Evolutionary conservation across 441 rosid species (phyloP), one percentile per base, ranked within the genome.

Genomic region (Populus hybrid): DNA sequence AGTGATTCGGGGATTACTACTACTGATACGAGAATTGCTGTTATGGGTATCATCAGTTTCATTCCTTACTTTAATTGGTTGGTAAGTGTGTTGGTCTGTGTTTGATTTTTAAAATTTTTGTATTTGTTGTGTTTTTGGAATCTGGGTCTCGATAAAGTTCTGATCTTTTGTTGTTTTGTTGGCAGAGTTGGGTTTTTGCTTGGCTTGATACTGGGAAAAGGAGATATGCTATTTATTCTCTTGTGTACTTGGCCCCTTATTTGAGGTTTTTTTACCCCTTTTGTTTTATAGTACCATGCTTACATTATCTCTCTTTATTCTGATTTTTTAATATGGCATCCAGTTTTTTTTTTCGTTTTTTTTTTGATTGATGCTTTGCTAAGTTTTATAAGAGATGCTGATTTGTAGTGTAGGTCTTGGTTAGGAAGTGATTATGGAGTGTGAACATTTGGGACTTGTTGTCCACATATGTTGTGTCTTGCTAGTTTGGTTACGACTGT

Each of bases 21-120:
- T 20, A 89, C 93, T 3, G 99, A 94, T 82, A 80, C 90, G 78
- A 90, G 97, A 86, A 78, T 92, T 72, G 89, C 94, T 2, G 98
- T 86, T 16, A 96, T 94, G 97, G 97, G 94, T 77, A 87, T 96
- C 85, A 88, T 96, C 77, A 90, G 94, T 81, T 90, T 96, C 84
- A 90, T 96, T 67, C 99, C 99, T 53, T 94, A 84, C 90, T 94
- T 96, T 82, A 92, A 96, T 86, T 96, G 99, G 99, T 93, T 96
- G 97, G 99, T 91, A 30, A 63, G 82, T 1, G 61, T 16, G 3
- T 12, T 8, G 32, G 32, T 24, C 67, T 32, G 70, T n/a, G 32
- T 18, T 11, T 59, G 23, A 20, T 40, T 65, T 57, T 59, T 30
- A 28, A 28, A 28, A 38, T 21, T 35, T 36, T 30, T 46, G 23